Evolutionary conservation across 768 basidiomycete genomes (phyloP), one percentile per base, ranked within the genome.

Genomic region (Pisolithus sp.): DNA sequence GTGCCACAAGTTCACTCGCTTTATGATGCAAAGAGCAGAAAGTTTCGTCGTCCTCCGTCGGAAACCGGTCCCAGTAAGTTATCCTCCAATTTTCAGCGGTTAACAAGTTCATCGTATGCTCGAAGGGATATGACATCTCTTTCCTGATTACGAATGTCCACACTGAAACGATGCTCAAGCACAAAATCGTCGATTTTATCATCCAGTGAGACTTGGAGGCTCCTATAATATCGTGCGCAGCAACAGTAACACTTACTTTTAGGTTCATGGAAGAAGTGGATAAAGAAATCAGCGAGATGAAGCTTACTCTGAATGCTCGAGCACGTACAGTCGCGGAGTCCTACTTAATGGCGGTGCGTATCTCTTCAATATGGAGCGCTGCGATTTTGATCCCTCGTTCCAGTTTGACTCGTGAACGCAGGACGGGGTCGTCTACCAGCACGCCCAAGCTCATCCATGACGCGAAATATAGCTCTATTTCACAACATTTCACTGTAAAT

Each of bases 181-280:
- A 99, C 72, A 98, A 98, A 75, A 88, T 99, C 48, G 96, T 99
- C 36, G 96, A 99, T 72, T 99, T 99, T 71, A 96, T 99, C 73
- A 96, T 98, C 59, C 93, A 98, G 91, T 95, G 56, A 45, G 85
- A 57, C 62, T 47, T 52, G 61, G 2, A 20, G 48, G 48, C 53
- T 42, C 44, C 26, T 46, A 15, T 39, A 34, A 5, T 38, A 20
- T 26, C 3, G 26, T 20, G 12, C 3, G 36, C 46, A 49, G 46
- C 7, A 26, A 26, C 26, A 26, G 24, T 61, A 37, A 40, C 37
- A 28, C 37, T 30, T 46, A 36, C 20, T 20, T 23, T 13, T 57
- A 93, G 90, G 65, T 93, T 97, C 67, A 97, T 97, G 94, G 93
- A 97, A 64, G 96, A 98, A 62, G 96, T 99, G 1, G 96, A 99